phyloP scores from a whole-genome alignment of 495 filamentous ascomycete genomes.

The Tuber microsphaerosporum region DNA sequence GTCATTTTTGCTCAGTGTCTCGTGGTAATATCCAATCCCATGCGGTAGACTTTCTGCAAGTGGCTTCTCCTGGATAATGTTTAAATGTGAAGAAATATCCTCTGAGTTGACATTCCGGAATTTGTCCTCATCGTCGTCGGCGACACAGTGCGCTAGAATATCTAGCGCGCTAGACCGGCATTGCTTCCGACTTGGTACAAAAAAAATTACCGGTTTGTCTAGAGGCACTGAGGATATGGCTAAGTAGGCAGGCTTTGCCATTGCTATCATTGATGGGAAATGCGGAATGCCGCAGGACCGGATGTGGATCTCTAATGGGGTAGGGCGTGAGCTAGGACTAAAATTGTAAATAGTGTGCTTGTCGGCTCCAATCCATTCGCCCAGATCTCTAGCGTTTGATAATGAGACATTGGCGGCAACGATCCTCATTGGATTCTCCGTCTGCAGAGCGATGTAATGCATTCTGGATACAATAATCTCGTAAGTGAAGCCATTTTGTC shows the following conservation, averaged over 20 bases:
- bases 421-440: slow-evolving; percentile 75
- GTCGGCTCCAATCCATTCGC: slow-evolving; percentile 98
- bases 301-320: slow-evolving; percentile 87
- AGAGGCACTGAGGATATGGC: slow-evolving; percentile 76
- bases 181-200: slow-evolving; percentile 90
- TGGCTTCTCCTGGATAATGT: slow-evolving; percentile 72
- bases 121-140: slow-evolving; percentile 86
- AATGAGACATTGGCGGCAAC: slow-evolving; percentile 87
- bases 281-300: slow-evolving; percentile 94
- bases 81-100: slow-evolving; percentile 70
- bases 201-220: slow-evolving; percentile 81
- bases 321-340: slow-evolving; percentile 78
- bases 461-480: slow-evolving; percentile 94
- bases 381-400: slow-evolving; percentile 85
- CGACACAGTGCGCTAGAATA: slow-evolving; percentile 70
- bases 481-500: no score
- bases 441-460: slow-evolving; percentile 89
- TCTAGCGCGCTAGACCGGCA: slow-evolving; percentile 83
- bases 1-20: no score
- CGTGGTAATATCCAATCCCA: slow-evolving; percentile 95
- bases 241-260: slow-evolving; percentile 88
- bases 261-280: slow-evolving; percentile 93
- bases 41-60: slow-evolving; percentile 88
- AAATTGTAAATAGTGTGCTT: slow-evolving; percentile 99
- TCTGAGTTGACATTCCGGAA: slow-evolving; percentile 77